A percentile compares a stretch with the other conserved stretches of the same genome.
Conservation (phyloP, 179 eudicot genomes). For the Heliamphora pulchella region DNA sequence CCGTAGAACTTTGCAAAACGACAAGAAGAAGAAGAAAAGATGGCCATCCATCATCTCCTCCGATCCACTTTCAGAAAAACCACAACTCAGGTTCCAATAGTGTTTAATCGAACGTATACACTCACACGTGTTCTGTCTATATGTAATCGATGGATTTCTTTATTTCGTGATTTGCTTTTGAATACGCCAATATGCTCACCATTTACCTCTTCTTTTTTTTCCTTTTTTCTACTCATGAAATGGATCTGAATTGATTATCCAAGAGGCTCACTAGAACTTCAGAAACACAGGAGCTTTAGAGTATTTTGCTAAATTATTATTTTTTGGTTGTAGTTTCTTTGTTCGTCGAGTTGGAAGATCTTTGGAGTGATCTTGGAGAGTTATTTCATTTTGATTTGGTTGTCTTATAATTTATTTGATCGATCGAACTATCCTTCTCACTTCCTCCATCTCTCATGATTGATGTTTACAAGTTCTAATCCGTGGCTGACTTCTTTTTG, state of each 20-base stretch:
- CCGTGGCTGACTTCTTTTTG: background rate
- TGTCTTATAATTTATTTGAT: too few relatives aligned
- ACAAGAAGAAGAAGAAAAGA: background rate
- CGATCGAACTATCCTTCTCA: too few relatives aligned
- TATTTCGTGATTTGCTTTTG: too few relatives aligned
- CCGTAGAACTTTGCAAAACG: background rate
- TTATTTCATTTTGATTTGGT: too few relatives aligned
- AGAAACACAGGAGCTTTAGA: too few relatives aligned
- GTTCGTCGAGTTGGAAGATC: too few relatives aligned
- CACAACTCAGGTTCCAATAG: background rate
- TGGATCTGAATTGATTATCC: too few relatives aligned
- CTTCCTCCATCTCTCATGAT: background rate
- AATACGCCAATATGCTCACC: too few relatives aligned
- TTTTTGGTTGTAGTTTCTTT: too few relatives aligned
- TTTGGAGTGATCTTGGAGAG: too few relatives aligned
- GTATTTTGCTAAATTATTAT: too few relatives aligned
- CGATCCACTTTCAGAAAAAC: constrained; percentile 13
- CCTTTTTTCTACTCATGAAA: background rate
- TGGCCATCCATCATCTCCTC: constrained; percentile 13
- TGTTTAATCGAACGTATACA: background rate
- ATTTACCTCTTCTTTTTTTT: background rate
- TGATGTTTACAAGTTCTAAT: background rate
- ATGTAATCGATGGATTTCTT: background rate
- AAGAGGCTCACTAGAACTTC: too few relatives aligned
- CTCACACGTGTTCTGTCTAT: background rate